Evolutionary conservation across 1,284 basidiomycete genomes (phyloP).

Genomic region (Dichomitus squalens): DNA sequence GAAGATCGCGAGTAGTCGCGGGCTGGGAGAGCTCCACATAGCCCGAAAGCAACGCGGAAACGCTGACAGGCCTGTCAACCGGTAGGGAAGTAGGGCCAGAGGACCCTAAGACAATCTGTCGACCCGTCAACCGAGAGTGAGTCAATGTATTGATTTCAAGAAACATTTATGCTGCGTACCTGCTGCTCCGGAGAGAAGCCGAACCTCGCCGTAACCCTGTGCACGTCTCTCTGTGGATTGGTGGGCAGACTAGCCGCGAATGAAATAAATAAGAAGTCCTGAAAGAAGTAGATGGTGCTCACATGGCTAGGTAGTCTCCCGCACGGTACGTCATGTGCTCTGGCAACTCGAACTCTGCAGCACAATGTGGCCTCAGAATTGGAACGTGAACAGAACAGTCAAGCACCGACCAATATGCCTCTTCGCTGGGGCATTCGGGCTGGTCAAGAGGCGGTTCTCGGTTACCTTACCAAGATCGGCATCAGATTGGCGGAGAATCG

Average conservation of each 20-base stretch:
- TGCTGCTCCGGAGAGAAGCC: constrained; percentile 45
- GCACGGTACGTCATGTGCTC: constrained; percentile 43
- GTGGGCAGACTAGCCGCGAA: constrained; percentile 37
- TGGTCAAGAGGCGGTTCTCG: constrained; percentile 43
- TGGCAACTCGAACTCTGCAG: constrained; percentile 45
- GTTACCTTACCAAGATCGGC: constrained; percentile 42
- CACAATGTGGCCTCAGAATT: not conserved
- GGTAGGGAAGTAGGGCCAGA: constrained; percentile 44
- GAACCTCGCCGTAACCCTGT: constrained; percentile 42
- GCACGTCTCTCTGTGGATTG: constrained; percentile 43
- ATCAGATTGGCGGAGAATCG: constrained; percentile 42
- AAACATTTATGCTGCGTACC: constrained; percentile 23
- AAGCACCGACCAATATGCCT: constrained; percentile 42
- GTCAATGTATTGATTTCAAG: not conserved
- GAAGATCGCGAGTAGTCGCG: constrained; percentile 42
- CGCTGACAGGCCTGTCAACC: constrained; percentile 38
- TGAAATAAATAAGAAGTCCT: not conserved
- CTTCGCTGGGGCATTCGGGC: constrained; percentile 42
- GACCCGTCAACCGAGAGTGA: too few species aligned
- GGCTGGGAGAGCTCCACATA: constrained; percentile 54
- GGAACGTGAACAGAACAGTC: not conserved
- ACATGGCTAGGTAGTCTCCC: constrained; percentile 55
- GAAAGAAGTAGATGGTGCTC: constrained; percentile 9
- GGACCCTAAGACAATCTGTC: constrained; percentile 45
- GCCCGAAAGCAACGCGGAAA: constrained; percentile 41